Conservation (phyloP, 352 stramenopile genomes). For the Peronospora farinosa region DNA sequence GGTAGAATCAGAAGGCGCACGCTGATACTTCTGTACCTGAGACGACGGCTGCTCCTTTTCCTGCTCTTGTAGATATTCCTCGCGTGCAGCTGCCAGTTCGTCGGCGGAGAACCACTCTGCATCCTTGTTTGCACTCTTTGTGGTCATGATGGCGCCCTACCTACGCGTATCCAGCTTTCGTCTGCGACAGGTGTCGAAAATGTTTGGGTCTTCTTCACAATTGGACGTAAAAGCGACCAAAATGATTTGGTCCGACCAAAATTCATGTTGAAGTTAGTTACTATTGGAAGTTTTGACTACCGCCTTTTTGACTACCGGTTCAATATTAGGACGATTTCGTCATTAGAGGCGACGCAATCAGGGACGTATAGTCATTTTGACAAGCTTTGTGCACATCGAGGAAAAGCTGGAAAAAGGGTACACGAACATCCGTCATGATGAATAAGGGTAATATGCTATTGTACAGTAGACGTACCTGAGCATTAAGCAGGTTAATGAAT, state of each 20-base stretch:
- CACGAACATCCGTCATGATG: not conserved
- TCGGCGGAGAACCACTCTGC: constrained; percentile 68
- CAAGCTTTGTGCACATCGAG: constrained; percentile 45
- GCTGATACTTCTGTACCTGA: constrained; percentile 23
- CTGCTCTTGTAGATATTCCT: constrained; percentile 73
- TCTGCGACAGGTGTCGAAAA: not conserved
- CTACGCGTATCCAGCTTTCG: constrained; percentile 12
- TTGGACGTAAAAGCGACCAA: not conserved
- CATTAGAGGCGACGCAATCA: constrained; percentile 1
- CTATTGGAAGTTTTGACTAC: not conserved
- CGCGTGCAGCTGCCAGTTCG: constrained; percentile 60
- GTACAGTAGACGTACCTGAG: constrained; percentile 28
- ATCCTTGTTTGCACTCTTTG: constrained; percentile 31
- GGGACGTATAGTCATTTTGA: constrained; percentile 34
- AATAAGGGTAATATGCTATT: not conserved
- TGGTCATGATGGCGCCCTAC: constrained; percentile 28
- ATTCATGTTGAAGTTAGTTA: not conserved
- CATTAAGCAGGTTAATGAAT: constrained; percentile 68
- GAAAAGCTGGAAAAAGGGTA: constrained; percentile 40
- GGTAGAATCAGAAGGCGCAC: constrained; percentile 6
- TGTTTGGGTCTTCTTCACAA: constrained; percentile 4
- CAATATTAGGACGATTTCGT: constrained; percentile 5
- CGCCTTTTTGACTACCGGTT: not conserved
- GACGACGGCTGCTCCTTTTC: constrained; percentile 63
- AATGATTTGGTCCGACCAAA: constrained; percentile 1